A percentile compares a stretch with the other conserved stretches of the same genome.
phyloP scores from a whole-genome alignment of 2,329 filamentous ascomycete genomes.

The Aspergillus carbonarius region DNA sequence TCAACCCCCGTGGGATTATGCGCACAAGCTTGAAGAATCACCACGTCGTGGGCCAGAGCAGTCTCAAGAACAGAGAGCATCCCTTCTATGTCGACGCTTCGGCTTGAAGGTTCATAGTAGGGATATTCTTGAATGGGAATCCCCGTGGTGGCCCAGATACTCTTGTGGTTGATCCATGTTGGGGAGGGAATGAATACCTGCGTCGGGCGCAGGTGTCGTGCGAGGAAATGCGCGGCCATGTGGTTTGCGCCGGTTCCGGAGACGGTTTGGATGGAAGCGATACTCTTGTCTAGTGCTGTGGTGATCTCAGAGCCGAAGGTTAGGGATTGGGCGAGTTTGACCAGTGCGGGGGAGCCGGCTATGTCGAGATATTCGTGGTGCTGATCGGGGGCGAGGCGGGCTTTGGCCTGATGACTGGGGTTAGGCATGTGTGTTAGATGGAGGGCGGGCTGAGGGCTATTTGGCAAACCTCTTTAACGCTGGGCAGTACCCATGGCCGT shows the following conservation, averaged over 20 bases:
- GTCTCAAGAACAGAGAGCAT: conserved; percentile 53
- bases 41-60: conserved; percentile 72
- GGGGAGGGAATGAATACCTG: conserved; percentile 83
- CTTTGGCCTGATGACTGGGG: conserved; percentile 74
- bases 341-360: neutral
- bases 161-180: conserved; percentile 92
- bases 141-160: conserved; percentile 64
- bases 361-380: neutral
- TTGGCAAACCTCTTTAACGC: conserved; percentile 43
- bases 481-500: conserved; percentile 39
- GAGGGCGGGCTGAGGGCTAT: conserved; percentile 59
- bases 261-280: conserved; percentile 79
- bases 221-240: conserved; percentile 79
- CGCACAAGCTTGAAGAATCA: conserved; percentile 86
- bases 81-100: neutral
- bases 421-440: conserved; percentile 63
- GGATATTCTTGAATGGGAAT: neutral
- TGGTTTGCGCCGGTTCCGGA: conserved; percentile 91
- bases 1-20: conserved; percentile 96
- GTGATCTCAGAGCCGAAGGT: neutral
- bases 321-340: neutral
- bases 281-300: neutral
- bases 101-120: neutral
- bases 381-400: neutral
- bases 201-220: conserved; percentile 69